These are phyloP conservation scores for Colletotrichum lupini DNA, from an alignment of 2,329 filamentous ascomycete genomes.

Conservation along the genomic window DNA sequence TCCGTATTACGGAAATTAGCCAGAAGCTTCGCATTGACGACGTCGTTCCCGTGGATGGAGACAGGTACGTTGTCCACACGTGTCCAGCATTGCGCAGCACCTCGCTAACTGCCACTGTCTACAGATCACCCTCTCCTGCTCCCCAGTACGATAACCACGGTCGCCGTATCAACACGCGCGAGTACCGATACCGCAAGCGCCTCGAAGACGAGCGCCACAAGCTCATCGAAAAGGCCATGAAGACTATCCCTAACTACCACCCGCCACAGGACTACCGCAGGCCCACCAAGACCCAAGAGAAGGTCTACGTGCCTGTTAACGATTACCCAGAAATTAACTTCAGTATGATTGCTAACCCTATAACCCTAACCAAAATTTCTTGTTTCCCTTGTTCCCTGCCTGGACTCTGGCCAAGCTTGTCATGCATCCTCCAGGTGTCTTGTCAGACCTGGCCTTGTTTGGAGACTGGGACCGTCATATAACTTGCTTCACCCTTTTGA, in stretches of 20 bases:
- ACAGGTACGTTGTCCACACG: conserved; percentile 73
- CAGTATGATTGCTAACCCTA: conserved; percentile 99
- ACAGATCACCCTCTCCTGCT: conserved; percentile 91
- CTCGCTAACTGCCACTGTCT: conserved; percentile 32
- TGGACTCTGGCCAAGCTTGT: conserved; percentile 59
- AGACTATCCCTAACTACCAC: conserved; percentile 99
- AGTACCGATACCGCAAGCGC: conserved; percentile 97
- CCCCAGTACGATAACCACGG: conserved; percentile 99
- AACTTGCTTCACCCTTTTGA: conserved; percentile 50
- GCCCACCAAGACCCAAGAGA: conserved; percentile 99
- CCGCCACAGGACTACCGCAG: conserved; percentile 98
- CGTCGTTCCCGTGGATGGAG: conserved; percentile 95
- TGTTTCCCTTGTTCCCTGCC: conserved; percentile 40
- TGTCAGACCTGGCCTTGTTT: conserved; percentile 42
- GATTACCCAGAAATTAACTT: conserved; percentile 99
- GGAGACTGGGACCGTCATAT: conserved; percentile 44
- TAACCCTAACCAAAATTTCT: conserved; percentile 75
- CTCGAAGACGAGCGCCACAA: conserved; percentile 99
- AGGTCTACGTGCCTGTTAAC: conserved; percentile 99
- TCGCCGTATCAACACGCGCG: conserved; percentile 98
- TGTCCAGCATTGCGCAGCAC: not conserved
- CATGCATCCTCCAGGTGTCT: conserved; percentile 43
- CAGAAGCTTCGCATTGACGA: conserved; percentile 99
- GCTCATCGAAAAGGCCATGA: conserved; percentile 98
- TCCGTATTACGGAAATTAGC: conserved; percentile 98